phyloP scores from a whole-genome alignment of 2,329 filamentous ascomycete genomes.

The Aspergillus sp. region DNA sequence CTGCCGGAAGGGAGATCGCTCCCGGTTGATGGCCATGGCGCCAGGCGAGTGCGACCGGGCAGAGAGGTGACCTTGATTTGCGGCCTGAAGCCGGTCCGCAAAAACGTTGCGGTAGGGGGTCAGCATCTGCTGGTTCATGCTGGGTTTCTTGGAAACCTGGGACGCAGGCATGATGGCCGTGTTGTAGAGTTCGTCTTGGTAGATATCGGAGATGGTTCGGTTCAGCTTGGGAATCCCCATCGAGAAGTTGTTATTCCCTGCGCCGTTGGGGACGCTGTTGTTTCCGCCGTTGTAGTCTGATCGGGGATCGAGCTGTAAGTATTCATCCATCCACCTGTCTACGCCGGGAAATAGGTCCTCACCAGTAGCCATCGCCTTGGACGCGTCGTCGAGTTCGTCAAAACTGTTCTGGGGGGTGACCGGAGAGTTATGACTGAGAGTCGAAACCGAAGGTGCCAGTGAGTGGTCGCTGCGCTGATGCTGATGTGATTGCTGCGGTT shows the following conservation, averaged over 20 bases:
- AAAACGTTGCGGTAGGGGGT: constrained; percentile 57
- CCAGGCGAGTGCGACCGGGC: constrained; percentile 53
- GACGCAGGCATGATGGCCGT: constrained; percentile 31
- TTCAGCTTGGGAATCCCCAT: constrained; percentile 64
- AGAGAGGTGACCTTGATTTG: constrained; percentile 63
- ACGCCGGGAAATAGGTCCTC: constrained; percentile 37
- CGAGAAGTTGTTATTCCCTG: constrained; percentile 15
- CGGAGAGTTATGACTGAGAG: constrained; percentile 52
- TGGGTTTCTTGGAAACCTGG: constrained; percentile 29
- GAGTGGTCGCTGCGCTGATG: constrained; percentile 41
- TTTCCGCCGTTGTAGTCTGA: constrained; percentile 46
- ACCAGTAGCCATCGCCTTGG: constrained; percentile 47
- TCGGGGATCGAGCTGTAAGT: constrained; percentile 57
- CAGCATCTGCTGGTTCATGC: constrained; percentile 26
- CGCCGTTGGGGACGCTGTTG: constrained; percentile 18
- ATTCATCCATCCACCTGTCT: constrained; percentile 49
- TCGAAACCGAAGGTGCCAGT: constrained; percentile 52
- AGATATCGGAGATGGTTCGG: constrained; percentile 77
- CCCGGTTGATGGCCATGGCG: constrained; percentile 45
- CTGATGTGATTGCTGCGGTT: constrained; percentile 26
- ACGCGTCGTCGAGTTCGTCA: constrained; percentile 46
- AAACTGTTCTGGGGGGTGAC: constrained; percentile 52
- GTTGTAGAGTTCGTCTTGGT: constrained; percentile 76
- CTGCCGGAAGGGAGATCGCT: constrained; percentile 73
- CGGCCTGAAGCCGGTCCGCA: constrained; percentile 66